These are phyloP conservation scores for Epichloe coenophiala DNA, from an alignment of 2,329 filamentous ascomycete genomes.

Conservation along the genomic window DNA sequence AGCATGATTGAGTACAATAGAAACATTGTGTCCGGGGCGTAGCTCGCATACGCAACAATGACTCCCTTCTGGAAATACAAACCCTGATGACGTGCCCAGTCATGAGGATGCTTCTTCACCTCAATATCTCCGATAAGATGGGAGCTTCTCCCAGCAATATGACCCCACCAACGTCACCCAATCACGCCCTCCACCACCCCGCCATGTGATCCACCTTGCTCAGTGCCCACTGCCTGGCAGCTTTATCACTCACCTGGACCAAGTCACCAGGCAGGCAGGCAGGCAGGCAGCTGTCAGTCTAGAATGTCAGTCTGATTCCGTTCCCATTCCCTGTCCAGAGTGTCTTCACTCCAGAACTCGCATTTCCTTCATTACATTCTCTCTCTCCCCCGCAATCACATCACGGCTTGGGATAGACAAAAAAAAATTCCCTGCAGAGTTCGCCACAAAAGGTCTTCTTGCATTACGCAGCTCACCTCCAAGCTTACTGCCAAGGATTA, in stretches of 20 bases:
- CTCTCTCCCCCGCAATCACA: too few relatives aligned
- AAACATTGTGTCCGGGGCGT: background rate
- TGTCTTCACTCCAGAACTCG: too few relatives aligned
- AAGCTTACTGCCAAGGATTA: too few relatives aligned
- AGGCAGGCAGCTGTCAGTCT: constrained; percentile 5
- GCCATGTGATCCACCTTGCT: constrained; percentile 17
- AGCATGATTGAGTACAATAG: background rate
- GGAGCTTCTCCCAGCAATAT: background rate
- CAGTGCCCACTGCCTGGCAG: background rate
- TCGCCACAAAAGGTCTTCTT: too few relatives aligned
- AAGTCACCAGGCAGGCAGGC: constrained; percentile 8
- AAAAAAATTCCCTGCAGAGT: too few relatives aligned
- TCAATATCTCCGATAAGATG: background rate
- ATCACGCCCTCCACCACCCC: constrained; percentile 1
- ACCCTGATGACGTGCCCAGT: background rate
- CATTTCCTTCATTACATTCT: background rate
- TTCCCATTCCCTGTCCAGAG: background rate
- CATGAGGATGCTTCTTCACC: background rate
- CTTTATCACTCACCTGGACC: background rate
- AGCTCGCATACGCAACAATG: background rate
- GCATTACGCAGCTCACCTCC: too few relatives aligned
- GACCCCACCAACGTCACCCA: background rate
- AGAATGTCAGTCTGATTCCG: background rate
- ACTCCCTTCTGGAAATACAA: background rate
- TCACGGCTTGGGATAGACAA: too few relatives aligned